Percentiles rank a stretch among this genome's conserved stretches.
These are phyloP conservation scores for Didymella pomorum DNA, from an alignment of 2,329 filamentous ascomycete genomes.

Conservation along the genomic window DNA sequence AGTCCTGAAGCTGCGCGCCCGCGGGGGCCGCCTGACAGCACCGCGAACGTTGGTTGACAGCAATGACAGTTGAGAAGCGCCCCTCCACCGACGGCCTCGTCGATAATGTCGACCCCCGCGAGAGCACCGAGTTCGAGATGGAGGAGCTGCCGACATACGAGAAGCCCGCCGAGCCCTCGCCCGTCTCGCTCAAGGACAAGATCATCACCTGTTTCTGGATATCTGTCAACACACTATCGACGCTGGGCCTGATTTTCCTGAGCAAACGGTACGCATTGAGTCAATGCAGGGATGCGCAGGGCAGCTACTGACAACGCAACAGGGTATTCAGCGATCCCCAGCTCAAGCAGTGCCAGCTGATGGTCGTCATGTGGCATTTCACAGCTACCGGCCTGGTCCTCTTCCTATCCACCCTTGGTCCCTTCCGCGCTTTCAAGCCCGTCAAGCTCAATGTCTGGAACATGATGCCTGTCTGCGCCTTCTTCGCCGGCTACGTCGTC, in stretches of 20 bases:
- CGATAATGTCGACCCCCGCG: conserved; percentile 49
- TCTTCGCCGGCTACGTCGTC: conserved; percentile 58
- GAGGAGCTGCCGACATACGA: conserved; percentile 48
- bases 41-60: conserved; percentile 24
- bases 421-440: conserved; percentile 57
- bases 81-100: conserved; percentile 50
- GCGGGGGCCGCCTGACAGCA: background rate
- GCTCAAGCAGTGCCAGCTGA: conserved; percentile 55
- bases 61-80: conserved; percentile 46
- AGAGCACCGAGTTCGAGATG: conserved; percentile 39
- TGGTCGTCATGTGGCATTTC: conserved; percentile 60
- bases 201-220: conserved; percentile 53
- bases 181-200: conserved; percentile 47
- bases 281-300: background rate
- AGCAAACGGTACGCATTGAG: conserved; percentile 53
- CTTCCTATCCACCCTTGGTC: conserved; percentile 52
- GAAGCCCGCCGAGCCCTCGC: conserved; percentile 37
- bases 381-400: conserved; percentile 55
- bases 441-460: conserved; percentile 54
- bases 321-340: conserved; percentile 57
- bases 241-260: conserved; percentile 55
- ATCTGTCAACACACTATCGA: conserved; percentile 54
- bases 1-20: background rate
- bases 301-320: conserved; percentile 33
- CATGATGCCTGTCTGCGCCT: conserved; percentile 57